A percentile compares a stretch with the other conserved stretches of the same genome.
phyloP scores from a whole-genome alignment of 371 early-diverging fungal genomes.

The Mortierella sp. region DNA sequence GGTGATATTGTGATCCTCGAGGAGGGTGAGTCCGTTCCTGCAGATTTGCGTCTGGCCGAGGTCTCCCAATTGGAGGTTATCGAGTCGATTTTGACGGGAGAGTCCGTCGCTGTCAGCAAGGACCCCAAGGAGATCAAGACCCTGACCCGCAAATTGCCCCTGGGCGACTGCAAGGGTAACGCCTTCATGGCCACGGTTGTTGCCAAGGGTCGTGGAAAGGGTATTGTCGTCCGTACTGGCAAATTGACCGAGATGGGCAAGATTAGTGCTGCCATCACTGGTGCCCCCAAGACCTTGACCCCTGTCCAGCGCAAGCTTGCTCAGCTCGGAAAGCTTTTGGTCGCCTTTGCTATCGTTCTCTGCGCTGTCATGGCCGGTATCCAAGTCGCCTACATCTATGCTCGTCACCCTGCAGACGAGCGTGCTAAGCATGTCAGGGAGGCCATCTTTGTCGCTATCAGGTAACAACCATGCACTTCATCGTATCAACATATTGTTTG shows the following conservation, averaged over 20 bases:
- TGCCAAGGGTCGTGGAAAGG: constrained; percentile 84
- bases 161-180: constrained; percentile 87
- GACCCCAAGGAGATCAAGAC: constrained; percentile 67
- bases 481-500: no score
- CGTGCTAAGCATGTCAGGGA: constrained; percentile 66
- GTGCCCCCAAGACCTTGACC: constrained; percentile 69
- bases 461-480: constrained; percentile 48
- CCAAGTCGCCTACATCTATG: constrained; percentile 70
- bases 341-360: constrained; percentile 70
- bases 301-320: constrained; percentile 83
- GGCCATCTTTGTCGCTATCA: constrained; percentile 62
- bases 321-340: constrained; percentile 71
- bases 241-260: constrained; percentile 80
- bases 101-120: constrained; percentile 75
- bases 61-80: constrained; percentile 80
- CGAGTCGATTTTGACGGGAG: constrained; percentile 85
- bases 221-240: constrained; percentile 85
- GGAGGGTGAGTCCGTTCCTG: constrained; percentile 80
- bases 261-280: constrained; percentile 82
- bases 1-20: constrained; percentile 79
- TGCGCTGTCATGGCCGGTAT: constrained; percentile 88
- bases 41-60: constrained; percentile 78
- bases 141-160: constrained; percentile 73
- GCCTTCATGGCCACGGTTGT: constrained; percentile 90
- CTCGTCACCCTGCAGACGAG: background rate